These are phyloP conservation scores for Eucalyptus marginata DNA, from an alignment of 345 rosid species.

Conservation along the genomic window DNA sequence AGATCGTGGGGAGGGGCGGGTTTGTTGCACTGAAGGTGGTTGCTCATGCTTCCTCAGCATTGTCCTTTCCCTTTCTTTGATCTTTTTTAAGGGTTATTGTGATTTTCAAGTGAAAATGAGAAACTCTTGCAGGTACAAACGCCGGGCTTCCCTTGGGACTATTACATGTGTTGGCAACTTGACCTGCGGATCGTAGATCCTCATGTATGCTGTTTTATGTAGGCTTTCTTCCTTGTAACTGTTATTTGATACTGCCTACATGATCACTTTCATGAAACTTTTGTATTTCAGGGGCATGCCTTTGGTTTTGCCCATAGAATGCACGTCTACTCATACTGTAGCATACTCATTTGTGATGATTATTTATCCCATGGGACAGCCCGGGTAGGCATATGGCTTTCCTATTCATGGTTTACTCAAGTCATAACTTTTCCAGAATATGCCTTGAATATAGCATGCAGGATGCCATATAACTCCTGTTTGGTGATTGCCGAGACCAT, in stretches of 20 bases:
- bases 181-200: constrained; percentile 54
- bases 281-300: constrained; percentile 51
- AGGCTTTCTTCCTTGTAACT: not conserved
- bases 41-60: not conserved
- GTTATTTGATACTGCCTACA: not conserved
- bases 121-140: constrained; percentile 58
- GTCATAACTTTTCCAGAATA: not conserved
- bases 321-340: constrained; percentile 58
- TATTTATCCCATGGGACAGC: constrained; percentile 76
- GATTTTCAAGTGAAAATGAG: not conserved
- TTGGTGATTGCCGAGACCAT: constrained; percentile 55
- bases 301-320: constrained; percentile 69
- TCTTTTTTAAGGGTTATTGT: not conserved
- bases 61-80: not conserved
- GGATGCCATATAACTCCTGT: constrained; percentile 80
- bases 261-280: not conserved
- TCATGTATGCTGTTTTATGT: constrained; percentile 31
- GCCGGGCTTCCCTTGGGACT: constrained; percentile 95
- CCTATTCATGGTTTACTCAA: not conserved
- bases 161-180: constrained; percentile 84
- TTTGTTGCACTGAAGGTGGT: constrained; percentile 72
- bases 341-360: constrained; percentile 72
- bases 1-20: not conserved
- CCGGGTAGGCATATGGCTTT: constrained; percentile 29
- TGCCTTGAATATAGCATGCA: constrained; percentile 9